Percentiles rank a stretch among this genome's conserved stretches.
Evolutionary conservation across 1,139 yeast species (phyloP).

Genomic region (Taphrina wiesneri): DNA sequence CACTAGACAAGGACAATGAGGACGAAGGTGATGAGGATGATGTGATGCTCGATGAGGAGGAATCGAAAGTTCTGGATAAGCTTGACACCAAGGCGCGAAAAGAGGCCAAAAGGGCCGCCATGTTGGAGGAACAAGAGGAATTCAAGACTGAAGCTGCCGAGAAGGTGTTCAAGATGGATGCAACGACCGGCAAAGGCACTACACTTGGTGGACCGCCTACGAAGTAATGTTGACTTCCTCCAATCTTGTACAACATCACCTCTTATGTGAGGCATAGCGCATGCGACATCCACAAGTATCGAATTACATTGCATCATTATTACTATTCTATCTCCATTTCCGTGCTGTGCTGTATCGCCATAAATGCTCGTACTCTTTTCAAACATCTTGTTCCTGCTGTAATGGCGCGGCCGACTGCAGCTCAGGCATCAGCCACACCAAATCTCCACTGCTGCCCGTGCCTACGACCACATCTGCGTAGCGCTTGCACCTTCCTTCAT

Average conservation of each 20-base stretch:
- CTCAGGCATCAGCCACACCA: neutral
- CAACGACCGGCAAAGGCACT: neutral
- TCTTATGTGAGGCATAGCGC: neutral
- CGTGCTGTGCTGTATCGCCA: neutral
- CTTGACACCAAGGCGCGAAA: slow-evolving; percentile 38
- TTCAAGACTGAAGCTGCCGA: slow-evolving; percentile 42
- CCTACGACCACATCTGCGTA: slow-evolving; percentile 4
- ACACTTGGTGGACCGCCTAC: slow-evolving; percentile 17
- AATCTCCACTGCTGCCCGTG: neutral
- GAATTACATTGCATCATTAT: neutral
- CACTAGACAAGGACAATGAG: slow-evolving; percentile 40
- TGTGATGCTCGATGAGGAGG: slow-evolving; percentile 40
- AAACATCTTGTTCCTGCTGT: neutral
- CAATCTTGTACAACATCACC: neutral
- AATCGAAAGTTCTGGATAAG: slow-evolving; percentile 39
- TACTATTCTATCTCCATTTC: neutral
- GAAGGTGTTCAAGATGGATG: slow-evolving; percentile 17
- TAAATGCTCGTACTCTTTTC: neutral
- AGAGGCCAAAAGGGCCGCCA: slow-evolving; percentile 38
- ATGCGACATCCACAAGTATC: neutral
- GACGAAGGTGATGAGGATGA: slow-evolving; percentile 40
- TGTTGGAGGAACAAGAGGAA: slow-evolving; percentile 41
- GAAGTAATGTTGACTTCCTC: neutral
- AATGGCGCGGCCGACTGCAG: neutral
- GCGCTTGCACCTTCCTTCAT: neutral